A percentile compares a stretch with the other conserved stretches of the same genome.
These are phyloP conservation scores for Isoetes taiwanensis DNA, from an alignment of 75 land plant species.

Conservation along the genomic window DNA sequence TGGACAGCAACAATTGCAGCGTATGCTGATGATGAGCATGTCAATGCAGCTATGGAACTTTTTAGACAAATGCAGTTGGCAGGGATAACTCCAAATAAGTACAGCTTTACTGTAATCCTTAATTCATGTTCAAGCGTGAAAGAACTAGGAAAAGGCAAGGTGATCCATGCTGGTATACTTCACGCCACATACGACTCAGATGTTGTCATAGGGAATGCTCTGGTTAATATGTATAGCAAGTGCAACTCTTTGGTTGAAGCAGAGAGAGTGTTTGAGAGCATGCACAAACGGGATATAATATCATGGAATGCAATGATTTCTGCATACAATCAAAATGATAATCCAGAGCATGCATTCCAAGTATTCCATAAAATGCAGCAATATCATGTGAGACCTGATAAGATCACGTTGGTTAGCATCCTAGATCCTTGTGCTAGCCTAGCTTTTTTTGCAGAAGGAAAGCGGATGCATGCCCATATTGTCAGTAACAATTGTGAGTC, in stretches of 20 bases:
- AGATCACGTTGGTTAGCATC: constrained; percentile 8
- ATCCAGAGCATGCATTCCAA: background rate
- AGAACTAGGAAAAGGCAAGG: constrained; percentile 16
- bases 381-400: constrained; percentile 7
- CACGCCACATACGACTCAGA: constrained; percentile 1
- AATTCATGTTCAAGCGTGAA: constrained; percentile 3
- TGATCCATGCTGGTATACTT: constrained; percentile 14
- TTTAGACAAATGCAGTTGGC: background rate
- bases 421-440: constrained; percentile 9
- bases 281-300: constrained; percentile 7
- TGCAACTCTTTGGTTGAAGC: constrained; percentile 10
- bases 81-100: background rate
- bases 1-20: constrained; percentile 1
- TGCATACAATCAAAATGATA: constrained; percentile 10
- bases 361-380: background rate
- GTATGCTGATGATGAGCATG: background rate
- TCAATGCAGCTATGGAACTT: background rate
- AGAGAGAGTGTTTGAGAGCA: constrained; percentile 14
- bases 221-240: constrained; percentile 17
- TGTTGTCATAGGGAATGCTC: constrained; percentile 11
- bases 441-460: constrained; percentile 1
- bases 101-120: background rate
- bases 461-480: background rate
- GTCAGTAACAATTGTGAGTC: background rate
- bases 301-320: constrained; percentile 22